Conservation (phyloP, 192 early-diverging fungal species). For the Chytriomyces sp. region DNA sequence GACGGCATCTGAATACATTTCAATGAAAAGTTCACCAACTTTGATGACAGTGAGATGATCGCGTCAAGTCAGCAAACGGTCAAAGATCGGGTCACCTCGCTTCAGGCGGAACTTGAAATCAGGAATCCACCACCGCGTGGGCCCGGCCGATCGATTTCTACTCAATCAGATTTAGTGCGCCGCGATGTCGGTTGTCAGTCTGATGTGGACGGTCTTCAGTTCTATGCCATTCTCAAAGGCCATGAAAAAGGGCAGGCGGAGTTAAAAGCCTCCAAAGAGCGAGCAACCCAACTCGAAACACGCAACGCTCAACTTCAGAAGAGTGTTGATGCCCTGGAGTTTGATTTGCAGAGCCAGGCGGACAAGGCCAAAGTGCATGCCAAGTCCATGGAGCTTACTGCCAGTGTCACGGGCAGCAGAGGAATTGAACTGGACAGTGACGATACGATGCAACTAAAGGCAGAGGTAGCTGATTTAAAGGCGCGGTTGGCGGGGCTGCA, state of each 20-base stretch:
- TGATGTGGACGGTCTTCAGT: slow-evolving; percentile 9
- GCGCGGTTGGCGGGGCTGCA: slow-evolving; percentile 16
- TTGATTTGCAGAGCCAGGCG: background rate
- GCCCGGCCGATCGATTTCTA: background rate
- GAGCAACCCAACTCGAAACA: background rate
- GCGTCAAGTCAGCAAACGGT: background rate
- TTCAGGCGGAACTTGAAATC: slow-evolving; percentile 11
- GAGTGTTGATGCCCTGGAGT: background rate
- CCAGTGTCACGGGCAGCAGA: background rate
- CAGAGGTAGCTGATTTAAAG: slow-evolving; percentile 18
- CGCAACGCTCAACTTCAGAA: slow-evolving; percentile 3
- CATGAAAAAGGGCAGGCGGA: background rate
- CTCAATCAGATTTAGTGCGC: background rate
- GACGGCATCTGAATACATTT: too few species aligned
- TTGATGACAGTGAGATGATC: background rate
- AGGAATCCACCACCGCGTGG: background rate
- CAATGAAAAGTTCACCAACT: too few species aligned
- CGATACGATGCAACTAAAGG: slow-evolving; percentile 10
- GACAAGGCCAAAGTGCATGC: background rate
- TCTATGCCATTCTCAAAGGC: background rate
- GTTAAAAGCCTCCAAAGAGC: slow-evolving; percentile 1
- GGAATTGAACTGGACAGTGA: background rate
- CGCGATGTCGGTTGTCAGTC: background rate
- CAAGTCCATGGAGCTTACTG: background rate
- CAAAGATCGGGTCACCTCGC: background rate